Evolutionary conservation across 106 monocot genomes (phyloP).

Genomic region (Dactylorhiza incarnata): DNA sequence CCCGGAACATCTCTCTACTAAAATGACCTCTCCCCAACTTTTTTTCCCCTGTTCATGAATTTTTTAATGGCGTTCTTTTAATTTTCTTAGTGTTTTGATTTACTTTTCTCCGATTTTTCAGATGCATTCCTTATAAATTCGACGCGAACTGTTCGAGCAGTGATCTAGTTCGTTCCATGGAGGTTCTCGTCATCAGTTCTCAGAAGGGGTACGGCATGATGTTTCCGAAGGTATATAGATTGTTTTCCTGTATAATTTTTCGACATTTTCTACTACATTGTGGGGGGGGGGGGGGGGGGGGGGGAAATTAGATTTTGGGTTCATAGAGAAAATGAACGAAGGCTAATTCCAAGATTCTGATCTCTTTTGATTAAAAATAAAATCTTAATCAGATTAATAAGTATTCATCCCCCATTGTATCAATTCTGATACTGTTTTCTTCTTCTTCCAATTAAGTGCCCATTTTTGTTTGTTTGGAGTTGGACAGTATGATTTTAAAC

Average conservation of each 20-base stretch:
- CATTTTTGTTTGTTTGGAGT: too few species aligned
- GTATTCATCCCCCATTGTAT: not conserved
- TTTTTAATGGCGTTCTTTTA: not conserved
- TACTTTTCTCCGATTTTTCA: constrained; percentile 2
- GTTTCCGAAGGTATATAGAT: constrained; percentile 64
- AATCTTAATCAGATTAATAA: not conserved
- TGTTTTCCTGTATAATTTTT: not conserved
- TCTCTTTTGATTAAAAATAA: not conserved
- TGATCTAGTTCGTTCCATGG: constrained; percentile 21
- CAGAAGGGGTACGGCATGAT: constrained; percentile 60
- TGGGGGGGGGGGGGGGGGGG: too few species aligned
- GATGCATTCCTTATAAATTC: constrained; percentile 74
- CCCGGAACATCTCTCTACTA: not conserved
- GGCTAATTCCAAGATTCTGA: not conserved
- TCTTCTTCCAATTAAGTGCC: not conserved
- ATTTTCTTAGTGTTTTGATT: not conserved
- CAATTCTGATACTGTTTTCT: not conserved
- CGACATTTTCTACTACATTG: not conserved
- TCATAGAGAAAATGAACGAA: not conserved
- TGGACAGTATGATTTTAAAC: not conserved
- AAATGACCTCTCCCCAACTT: not conserved
- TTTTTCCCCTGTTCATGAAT: not conserved
- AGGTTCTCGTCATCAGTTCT: constrained; percentile 75
- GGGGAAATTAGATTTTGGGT: too few species aligned
- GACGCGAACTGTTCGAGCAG: constrained; percentile 9